Evolutionary conservation across 2,329 filamentous ascomycete genomes (phyloP).

Genomic region (Mycosphaerella sp.): DNA sequence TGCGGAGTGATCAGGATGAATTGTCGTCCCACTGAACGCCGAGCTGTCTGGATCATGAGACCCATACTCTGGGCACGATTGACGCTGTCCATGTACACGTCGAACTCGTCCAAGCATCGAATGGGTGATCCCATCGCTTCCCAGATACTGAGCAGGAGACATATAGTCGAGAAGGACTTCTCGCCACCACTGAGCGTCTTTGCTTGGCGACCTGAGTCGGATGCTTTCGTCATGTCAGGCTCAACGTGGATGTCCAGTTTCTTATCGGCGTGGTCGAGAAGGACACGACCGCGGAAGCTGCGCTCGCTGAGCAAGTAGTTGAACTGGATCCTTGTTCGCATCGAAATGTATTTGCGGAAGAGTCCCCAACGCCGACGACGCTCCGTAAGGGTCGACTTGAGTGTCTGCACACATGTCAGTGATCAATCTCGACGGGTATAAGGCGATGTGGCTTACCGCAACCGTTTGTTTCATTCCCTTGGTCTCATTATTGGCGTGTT

Average conservation of each 20-base stretch:
- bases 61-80: constrained; percentile 90
- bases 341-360: constrained; percentile 80
- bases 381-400: constrained; percentile 57
- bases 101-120: constrained; percentile 93
- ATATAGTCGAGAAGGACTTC: constrained; percentile 97
- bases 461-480: constrained; percentile 29
- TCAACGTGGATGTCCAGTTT: constrained; percentile 69
- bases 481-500: constrained; percentile 20
- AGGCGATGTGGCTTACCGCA: constrained; percentile 34
- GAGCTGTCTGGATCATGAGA: constrained; percentile 83
- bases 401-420: constrained; percentile 35
- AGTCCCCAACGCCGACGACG: constrained; percentile 70
- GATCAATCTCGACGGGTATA: background rate
- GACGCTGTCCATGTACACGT: constrained; percentile 98
- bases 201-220: constrained; percentile 68
- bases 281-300: constrained; percentile 75
- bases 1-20: constrained; percentile 97
- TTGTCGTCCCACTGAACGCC: constrained; percentile 80
- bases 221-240: constrained; percentile 62
- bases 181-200: constrained; percentile 93
- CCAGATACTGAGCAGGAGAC: constrained; percentile 86
- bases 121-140: constrained; percentile 97
- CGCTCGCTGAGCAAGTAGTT: constrained; percentile 83
- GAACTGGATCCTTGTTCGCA: constrained; percentile 80
- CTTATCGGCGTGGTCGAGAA: constrained; percentile 69